Conservation (phyloP, 1,284 basidiomycete species). For the Vanrija pseudolonga region DNA sequence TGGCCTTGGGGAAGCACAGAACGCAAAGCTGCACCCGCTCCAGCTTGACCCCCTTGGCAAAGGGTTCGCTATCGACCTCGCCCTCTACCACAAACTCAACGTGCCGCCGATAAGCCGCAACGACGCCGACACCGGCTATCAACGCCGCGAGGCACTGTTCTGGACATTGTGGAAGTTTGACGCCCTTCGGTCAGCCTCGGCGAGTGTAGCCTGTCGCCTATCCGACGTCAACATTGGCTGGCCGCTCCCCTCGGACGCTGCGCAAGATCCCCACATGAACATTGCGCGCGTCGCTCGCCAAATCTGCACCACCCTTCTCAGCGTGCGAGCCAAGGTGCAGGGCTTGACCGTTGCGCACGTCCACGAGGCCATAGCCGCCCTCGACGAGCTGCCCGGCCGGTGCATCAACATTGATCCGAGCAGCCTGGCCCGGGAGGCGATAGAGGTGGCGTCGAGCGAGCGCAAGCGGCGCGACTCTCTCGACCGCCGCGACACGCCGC, state of each 20-base stretch:
- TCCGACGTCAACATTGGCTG: neutral
- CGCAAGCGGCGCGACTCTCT: neutral
- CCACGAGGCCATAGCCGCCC: neutral
- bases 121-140: neutral
- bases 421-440: too few species aligned
- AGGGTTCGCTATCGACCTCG: neutral
- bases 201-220: neutral
- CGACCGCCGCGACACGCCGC: neutral
- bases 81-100: neutral
- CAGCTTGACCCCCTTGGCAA: neutral
- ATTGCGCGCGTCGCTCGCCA: neutral
- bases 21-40: neutral
- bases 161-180: conserved; percentile 1
- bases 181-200: neutral
- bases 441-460: too few species aligned
- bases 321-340: neutral
- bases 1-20: neutral
- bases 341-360: neutral
- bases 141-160: neutral
- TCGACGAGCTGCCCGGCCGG: neutral
- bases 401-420: too few species aligned
- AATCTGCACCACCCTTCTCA: neutral
- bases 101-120: neutral
- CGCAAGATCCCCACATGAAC: neutral
- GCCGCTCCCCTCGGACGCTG: neutral